These are phyloP conservation scores for Apiosordaria backusii DNA, from an alignment of 495 filamentous ascomycete species.

Conservation along the genomic window DNA sequence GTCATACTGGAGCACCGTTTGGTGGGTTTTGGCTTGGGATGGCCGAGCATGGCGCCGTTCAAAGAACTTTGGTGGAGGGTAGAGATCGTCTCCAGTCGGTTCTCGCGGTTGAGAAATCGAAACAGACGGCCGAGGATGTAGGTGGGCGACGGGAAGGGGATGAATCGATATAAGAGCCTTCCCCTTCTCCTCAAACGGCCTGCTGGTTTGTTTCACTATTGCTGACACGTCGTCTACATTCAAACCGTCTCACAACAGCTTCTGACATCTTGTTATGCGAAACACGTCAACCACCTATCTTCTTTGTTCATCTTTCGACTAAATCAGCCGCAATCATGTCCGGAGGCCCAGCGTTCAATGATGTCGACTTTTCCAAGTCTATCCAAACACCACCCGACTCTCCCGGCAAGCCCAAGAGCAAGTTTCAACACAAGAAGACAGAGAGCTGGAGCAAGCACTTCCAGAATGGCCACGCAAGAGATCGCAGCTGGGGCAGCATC, in stretches of 20 bases:
- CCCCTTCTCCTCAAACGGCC: neutral
- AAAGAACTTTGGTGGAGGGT: neutral
- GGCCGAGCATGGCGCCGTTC: neutral
- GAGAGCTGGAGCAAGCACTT: conserved; percentile 13
- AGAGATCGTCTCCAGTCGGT: conserved; percentile 4
- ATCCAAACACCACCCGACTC: conserved; percentile 25
- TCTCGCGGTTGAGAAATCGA: conserved; percentile 3
- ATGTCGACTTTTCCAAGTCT: neutral
- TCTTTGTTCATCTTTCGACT: neutral
- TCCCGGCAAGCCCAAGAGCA: conserved; percentile 13
- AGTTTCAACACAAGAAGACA: conserved; percentile 16
- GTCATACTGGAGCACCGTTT: conserved; percentile 15
- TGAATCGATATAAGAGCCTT: conserved; percentile 2
- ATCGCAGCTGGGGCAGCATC: conserved; percentile 18
- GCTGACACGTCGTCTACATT: neutral
- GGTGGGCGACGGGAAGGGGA: neutral
- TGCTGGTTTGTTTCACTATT: neutral
- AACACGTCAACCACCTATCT: neutral
- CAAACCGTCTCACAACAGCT: neutral
- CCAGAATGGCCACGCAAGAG: conserved; percentile 21
- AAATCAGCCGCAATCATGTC: neutral
- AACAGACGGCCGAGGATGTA: neutral
- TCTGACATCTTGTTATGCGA: neutral
- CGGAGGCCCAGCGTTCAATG: conserved; percentile 3
- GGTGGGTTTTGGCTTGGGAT: conserved; percentile 3